These are phyloP conservation scores for Polygonum maritimum DNA, from an alignment of 148 eudicot genomes.

Conservation along the genomic window DNA sequence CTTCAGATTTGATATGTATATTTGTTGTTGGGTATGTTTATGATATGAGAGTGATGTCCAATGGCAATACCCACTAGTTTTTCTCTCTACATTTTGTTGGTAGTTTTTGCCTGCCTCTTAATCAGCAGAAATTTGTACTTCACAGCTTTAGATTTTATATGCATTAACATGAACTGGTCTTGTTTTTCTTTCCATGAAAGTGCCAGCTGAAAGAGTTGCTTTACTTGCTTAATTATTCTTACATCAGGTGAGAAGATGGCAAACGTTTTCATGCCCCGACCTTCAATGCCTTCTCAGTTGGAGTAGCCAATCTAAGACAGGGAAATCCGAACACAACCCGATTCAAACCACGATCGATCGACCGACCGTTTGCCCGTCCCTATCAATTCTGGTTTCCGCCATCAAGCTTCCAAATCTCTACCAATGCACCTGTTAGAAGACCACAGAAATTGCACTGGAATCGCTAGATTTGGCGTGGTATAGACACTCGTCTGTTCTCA, in stretches of 20 bases:
- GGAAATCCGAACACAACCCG: constrained; percentile 1
- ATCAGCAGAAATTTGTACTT: no score
- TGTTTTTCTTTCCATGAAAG: background rate
- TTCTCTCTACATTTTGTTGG: no score
- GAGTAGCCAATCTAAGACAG: constrained; percentile 11
- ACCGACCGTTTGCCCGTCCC: background rate
- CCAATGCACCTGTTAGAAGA: background rate
- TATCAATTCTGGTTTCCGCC: background rate
- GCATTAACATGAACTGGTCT: no score
- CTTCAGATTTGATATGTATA: no score
- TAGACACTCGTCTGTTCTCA: background rate
- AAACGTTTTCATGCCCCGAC: constrained; percentile 31
- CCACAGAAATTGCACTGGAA: background rate
- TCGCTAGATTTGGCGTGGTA: background rate
- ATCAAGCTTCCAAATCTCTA: background rate
- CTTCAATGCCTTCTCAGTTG: constrained; percentile 24
- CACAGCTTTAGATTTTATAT: background rate
- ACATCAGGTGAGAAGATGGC: constrained; percentile 33
- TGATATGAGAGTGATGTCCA: no score
- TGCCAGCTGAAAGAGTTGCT: background rate
- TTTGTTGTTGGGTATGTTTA: no score
- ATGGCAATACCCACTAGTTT: no score
- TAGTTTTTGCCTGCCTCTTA: no score
- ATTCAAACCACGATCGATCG: background rate
- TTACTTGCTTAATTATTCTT: background rate